Conservation (phyloP, 768 basidiomycete species). For the Rhodosporidiobolus odoratus region DNA sequence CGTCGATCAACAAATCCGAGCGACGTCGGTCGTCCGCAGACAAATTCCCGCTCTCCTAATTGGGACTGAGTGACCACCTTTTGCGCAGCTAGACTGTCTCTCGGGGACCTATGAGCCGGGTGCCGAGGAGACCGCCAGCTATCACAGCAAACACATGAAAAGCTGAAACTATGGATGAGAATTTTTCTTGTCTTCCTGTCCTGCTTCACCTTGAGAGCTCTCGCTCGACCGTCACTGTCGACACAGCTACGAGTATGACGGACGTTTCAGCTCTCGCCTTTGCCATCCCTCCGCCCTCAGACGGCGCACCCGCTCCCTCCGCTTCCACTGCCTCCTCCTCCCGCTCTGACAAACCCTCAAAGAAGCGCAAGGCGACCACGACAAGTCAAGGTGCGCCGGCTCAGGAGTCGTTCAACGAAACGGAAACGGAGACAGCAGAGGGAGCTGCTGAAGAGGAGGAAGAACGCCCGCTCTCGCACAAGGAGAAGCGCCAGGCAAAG, state of each 20-base stretch:
- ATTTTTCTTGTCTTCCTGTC: too few species aligned
- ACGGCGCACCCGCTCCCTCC: neutral
- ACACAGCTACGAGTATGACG: neutral
- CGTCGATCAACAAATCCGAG: too few species aligned
- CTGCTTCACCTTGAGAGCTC: too few species aligned
- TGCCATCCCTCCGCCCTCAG: neutral
- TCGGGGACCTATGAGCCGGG: too few species aligned
- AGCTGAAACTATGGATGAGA: too few species aligned
- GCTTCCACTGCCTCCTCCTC: neutral
- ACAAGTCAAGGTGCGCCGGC: neutral
- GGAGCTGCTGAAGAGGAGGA: neutral
- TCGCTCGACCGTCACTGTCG: neutral
- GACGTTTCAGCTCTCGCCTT: neutral
- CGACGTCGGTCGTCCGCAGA: too few species aligned
- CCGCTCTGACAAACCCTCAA: neutral
- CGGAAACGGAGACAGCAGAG: neutral
- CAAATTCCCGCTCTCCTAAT: too few species aligned
- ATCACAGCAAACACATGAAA: too few species aligned
- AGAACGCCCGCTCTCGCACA: constrained; percentile 38
- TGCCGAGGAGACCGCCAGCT: too few species aligned
- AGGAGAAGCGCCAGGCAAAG: constrained; percentile 39
- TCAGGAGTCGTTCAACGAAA: neutral
- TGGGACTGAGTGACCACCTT: too few species aligned
- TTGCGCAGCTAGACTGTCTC: too few species aligned
- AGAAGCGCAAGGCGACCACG: constrained; percentile 13